Percentiles rank a stretch among this genome's conserved stretches.
Conservation (phyloP, 2,329 filamentous ascomycete species). For the Fusarium begoniae region DNA sequence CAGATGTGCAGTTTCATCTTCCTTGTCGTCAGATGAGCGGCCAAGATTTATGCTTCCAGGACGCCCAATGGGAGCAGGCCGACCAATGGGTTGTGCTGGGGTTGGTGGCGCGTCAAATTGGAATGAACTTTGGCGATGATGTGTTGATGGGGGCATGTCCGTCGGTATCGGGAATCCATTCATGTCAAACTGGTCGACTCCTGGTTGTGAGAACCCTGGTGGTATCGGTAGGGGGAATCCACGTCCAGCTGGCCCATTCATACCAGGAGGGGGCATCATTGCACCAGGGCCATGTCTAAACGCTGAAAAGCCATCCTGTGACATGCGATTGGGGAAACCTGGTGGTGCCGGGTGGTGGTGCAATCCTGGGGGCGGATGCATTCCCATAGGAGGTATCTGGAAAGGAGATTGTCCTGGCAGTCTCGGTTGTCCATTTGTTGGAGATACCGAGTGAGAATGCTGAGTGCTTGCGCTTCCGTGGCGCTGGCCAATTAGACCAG, state of each 20-base stretch:
- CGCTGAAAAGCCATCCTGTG: slow-evolving; percentile 61
- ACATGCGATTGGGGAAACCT: slow-evolving; percentile 66
- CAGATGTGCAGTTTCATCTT: slow-evolving; percentile 81
- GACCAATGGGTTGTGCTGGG: slow-evolving; percentile 76
- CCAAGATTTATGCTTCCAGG: slow-evolving; percentile 77
- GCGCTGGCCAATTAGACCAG: slow-evolving; percentile 69
- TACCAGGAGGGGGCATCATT: slow-evolving; percentile 61
- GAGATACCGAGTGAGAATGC: slow-evolving; percentile 63
- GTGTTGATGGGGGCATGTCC: slow-evolving; percentile 54
- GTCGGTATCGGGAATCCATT: slow-evolving; percentile 47
- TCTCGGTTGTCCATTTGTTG: slow-evolving; percentile 53
- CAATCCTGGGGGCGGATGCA: slow-evolving; percentile 57
- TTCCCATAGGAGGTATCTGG: slow-evolving; percentile 63
- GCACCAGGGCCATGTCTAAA: slow-evolving; percentile 58
- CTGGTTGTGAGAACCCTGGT: slow-evolving; percentile 48
- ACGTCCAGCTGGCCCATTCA: slow-evolving; percentile 56
- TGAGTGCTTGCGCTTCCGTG: slow-evolving; percentile 65
- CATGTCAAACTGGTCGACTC: slow-evolving; percentile 46
- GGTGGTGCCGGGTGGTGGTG: slow-evolving; percentile 52
- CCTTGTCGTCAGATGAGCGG: slow-evolving; percentile 61
- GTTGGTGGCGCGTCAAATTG: slow-evolving; percentile 68
- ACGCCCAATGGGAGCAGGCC: slow-evolving; percentile 87
- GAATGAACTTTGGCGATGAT: slow-evolving; percentile 79
- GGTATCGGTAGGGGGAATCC: slow-evolving; percentile 53
- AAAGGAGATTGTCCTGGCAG: slow-evolving; percentile 56